phyloP scores from a whole-genome alignment of 129 eudicot species.

The Erigeron canadensis region DNA sequence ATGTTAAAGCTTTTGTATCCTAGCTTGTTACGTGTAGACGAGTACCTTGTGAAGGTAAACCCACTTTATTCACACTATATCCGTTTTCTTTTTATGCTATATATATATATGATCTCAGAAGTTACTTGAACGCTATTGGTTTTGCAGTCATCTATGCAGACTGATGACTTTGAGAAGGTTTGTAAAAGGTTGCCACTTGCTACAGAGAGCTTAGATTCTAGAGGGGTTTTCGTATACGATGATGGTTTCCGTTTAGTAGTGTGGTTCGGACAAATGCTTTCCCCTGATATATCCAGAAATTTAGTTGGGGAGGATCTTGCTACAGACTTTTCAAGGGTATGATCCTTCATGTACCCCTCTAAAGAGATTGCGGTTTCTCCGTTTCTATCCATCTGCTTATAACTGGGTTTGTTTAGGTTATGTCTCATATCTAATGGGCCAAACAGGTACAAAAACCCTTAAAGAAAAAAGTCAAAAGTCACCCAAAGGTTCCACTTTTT shows the following conservation, averaged over 20 bases:
- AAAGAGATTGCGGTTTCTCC: not conserved
- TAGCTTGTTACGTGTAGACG: slow-evolving; percentile 65
- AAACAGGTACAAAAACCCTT: not conserved
- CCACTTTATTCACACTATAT: not conserved
- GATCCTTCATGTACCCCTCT: slow-evolving; percentile 16
- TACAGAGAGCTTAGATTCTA: slow-evolving; percentile 74
- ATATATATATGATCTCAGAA: not conserved
- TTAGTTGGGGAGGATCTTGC: slow-evolving; percentile 73
- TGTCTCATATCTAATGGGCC: not conserved
- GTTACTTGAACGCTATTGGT: not conserved
- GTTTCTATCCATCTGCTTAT: not conserved
- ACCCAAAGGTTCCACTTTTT: not conserved
- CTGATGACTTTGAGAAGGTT: slow-evolving; percentile 39
- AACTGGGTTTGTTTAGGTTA: not conserved
- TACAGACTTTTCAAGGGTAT: slow-evolving; percentile 74
- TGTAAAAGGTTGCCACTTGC: slow-evolving; percentile 65
- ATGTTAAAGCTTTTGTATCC: slow-evolving; percentile 82
- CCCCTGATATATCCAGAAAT: slow-evolving; percentile 66
- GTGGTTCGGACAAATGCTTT: slow-evolving; percentile 82
- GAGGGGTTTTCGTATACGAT: slow-evolving; percentile 75
- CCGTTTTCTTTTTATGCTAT: not conserved
- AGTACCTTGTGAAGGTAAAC: slow-evolving; percentile 59
- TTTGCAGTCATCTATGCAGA: slow-evolving; percentile 36
- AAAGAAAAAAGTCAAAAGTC: not conserved
- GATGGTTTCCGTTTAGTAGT: slow-evolving; percentile 89